phyloP scores from a whole-genome alignment of 202 grass and related monocot genomes.

The Hordeum pubiflorum region DNA sequence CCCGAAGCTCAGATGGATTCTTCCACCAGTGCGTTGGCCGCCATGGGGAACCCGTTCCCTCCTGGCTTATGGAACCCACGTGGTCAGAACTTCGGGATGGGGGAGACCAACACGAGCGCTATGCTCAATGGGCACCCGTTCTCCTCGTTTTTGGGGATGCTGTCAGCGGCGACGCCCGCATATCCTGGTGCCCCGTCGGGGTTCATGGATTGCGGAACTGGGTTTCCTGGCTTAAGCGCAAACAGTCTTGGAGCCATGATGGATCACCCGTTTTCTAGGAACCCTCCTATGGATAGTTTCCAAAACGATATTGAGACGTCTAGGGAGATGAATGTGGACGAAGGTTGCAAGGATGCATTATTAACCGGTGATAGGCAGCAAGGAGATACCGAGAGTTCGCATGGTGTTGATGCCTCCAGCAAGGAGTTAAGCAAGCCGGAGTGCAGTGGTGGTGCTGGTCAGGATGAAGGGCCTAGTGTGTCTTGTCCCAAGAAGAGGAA shows the following conservation, averaged over 20 bases:
- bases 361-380: not conserved
- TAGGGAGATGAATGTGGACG: slow-evolving; percentile 19
- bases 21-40: not conserved
- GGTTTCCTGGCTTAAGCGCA: slow-evolving; percentile 45
- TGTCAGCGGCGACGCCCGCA: not conserved
- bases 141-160: slow-evolving; percentile 9
- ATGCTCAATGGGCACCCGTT: not conserved
- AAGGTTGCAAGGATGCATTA: not conserved
- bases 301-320: not conserved
- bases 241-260: slow-evolving; percentile 34
- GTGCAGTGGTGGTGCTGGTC: slow-evolving; percentile 24
- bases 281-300: slow-evolving; percentile 5
- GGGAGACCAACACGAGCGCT: not conserved
- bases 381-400: not conserved
- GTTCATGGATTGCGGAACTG: slow-evolving; percentile 33
- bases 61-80: slow-evolving; percentile 19
- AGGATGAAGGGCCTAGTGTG: slow-evolving; percentile 19
- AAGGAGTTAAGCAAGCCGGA: slow-evolving; percentile 6
- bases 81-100: not conserved
- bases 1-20: not conserved
- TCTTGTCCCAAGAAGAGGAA: slow-evolving; percentile 49
- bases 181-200: slow-evolving; percentile 21
- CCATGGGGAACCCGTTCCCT: slow-evolving; percentile 16
- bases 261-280: slow-evolving; percentile 24
- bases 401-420: not conserved